These are phyloP conservation scores for Neurospora sp. DNA, from an alignment of 495 filamentous ascomycete genomes.

Conservation along the genomic window DNA sequence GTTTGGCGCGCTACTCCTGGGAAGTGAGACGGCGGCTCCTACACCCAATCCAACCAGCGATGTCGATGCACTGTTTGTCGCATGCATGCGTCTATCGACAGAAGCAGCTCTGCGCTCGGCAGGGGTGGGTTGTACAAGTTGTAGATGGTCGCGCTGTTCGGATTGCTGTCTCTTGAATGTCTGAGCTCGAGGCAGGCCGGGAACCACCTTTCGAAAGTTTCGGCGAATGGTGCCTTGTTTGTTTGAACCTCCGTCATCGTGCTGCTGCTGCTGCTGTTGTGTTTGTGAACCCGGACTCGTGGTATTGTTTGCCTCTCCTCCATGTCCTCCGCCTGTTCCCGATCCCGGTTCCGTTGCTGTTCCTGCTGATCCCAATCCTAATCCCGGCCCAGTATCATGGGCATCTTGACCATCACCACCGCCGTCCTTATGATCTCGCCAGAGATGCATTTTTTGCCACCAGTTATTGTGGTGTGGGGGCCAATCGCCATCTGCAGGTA, in stretches of 20 bases:
- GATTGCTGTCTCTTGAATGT: constrained; percentile 77
- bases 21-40: constrained; percentile 16
- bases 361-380: background rate
- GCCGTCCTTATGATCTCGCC: background rate
- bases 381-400: background rate
- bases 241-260: constrained; percentile 6
- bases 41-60: background rate
- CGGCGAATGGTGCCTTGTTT: constrained; percentile 30
- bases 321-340: background rate
- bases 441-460: background rate
- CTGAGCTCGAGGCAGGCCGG: constrained; percentile 61
- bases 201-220: constrained; percentile 62
- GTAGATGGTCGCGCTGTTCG: constrained; percentile 63
- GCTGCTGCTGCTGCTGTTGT: constrained; percentile 3
- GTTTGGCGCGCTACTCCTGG: constrained; percentile 35
- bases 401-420: background rate
- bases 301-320: background rate
- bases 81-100: constrained; percentile 50
- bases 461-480: background rate
- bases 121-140: constrained; percentile 46
- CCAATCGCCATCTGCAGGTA: background rate
- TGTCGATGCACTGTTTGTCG: constrained; percentile 19
- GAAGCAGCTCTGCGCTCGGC: constrained; percentile 68
- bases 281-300: background rate
- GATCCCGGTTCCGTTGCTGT: background rate